Base-by-base conservation (phyloP, 768 basidiomycete genomes). In the Suillus paluster region DNA sequence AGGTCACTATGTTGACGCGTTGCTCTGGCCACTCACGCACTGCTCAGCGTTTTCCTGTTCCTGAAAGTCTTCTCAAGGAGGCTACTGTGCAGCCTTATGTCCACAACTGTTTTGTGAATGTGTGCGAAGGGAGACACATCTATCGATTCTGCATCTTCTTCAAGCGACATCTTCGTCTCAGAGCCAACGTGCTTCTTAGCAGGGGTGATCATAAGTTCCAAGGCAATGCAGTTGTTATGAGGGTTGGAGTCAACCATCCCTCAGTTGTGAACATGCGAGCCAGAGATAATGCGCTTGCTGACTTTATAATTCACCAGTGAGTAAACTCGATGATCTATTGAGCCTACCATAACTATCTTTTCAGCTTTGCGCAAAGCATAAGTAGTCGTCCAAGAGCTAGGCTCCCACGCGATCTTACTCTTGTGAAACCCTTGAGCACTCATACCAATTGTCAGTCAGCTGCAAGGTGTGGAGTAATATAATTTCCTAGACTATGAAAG, bases 271-370 rank as follows among this genome's bases (percentile, higher is more conserved):
- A 64, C 49, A 65, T 65, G 64, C 10, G 21, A 17, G 27, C 30
- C 5, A 5, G 46, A 15, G 64, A 65, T 5, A 38, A 27, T 11
- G 17, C 15, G 2, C 12, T 65, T 23, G 57, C 45, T 27, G 64
- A 65, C 46, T 65, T 58, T 15, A 41, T 65, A 44, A 58, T 63
- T 23, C 23, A 33, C 21, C 27, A 48, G 60, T 64, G n/a, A 58
- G 50, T 55, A 41, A 39, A 48, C 33, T 30, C n/a, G 9, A 55
- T 12, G 54, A 36, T 34, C 6, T 46, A 45, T 53, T 10, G 36
- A 33, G 44, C 58, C 48, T 34, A 59, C 25, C 58, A n/a, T 21
- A 59, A 34, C 25, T 59, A 34, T 52, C 59, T 39, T 30, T 30
- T 36, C 34, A 60, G 59, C 48, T 60, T 54, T 54, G 59, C 17